These are phyloP conservation scores for Aspergillus heteromorphus DNA, from an alignment of 495 filamentous ascomycete species.

Conservation along the genomic window DNA sequence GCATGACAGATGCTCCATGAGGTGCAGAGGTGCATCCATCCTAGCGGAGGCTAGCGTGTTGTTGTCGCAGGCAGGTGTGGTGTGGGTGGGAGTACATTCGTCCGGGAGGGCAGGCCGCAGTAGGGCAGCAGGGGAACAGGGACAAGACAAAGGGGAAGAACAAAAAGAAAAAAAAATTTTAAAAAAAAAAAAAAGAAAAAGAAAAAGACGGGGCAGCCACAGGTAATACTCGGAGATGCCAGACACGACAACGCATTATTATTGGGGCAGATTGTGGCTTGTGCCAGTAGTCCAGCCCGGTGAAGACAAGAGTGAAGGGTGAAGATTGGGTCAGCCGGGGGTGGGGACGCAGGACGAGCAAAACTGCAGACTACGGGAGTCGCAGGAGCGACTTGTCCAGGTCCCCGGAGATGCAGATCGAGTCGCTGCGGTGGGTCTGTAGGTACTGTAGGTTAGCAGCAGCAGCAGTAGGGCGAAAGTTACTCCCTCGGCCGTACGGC, in stretches of 20 bases:
- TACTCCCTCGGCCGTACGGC: neutral
- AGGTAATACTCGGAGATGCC: neutral
- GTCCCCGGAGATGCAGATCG: conserved; percentile 1
- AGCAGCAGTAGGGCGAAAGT: neutral
- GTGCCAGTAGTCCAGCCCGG: neutral
- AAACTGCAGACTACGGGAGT: too few species aligned
- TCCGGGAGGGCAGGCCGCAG: neutral
- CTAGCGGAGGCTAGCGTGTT: too few species aligned
- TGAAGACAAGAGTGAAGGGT: neutral
- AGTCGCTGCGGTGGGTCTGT: neutral
- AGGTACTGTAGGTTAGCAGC: too few species aligned
- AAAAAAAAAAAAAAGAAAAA: conserved; percentile 2
- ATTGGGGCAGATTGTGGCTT: conserved; percentile 1
- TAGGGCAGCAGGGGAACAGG: too few species aligned
- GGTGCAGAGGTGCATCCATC: too few species aligned
- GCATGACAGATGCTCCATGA: too few species aligned
- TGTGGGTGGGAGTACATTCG: too few species aligned
- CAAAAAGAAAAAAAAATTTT: conserved; percentile 7
- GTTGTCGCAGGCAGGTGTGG: too few species aligned
- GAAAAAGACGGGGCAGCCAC: neutral
- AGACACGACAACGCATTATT: neutral
- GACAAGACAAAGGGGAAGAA: neutral
- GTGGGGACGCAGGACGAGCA: too few species aligned
- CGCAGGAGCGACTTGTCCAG: neutral
- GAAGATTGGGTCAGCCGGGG: neutral